Percentiles rank a stretch among this genome's conserved stretches.
Conservation (phyloP, 83 land plant genomes). For the Diphasiastrum complanatum region DNA sequence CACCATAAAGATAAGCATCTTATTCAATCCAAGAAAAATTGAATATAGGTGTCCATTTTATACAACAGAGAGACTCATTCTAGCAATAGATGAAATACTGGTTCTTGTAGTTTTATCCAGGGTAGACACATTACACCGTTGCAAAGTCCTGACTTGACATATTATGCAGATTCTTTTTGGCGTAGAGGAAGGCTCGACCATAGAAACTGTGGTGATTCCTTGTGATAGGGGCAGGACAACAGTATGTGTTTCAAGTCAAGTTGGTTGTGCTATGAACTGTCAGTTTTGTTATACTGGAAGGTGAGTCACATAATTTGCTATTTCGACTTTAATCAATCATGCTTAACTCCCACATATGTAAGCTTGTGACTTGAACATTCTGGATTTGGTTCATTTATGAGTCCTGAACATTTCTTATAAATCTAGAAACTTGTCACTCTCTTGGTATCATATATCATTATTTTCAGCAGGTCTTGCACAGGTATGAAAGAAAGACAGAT, state of each 20-base stretch:
- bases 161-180: slow-evolving; percentile 44
- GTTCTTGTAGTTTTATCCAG: slow-evolving; percentile 24
- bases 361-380: neutral
- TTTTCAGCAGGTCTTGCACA: too few species aligned
- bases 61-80: too few species aligned
- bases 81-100: neutral
- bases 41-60: too few species aligned
- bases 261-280: slow-evolving; percentile 97
- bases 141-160: slow-evolving; percentile 75
- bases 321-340: too few species aligned
- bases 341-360: neutral
- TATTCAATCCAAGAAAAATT: too few species aligned
- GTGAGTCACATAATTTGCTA: slow-evolving; percentile 20
- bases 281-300: slow-evolving; percentile 95
- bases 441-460: too few species aligned
- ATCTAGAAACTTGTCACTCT: too few species aligned
- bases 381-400: too few species aligned
- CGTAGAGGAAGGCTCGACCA: slow-evolving; percentile 21
- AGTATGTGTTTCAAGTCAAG: slow-evolving; percentile 94
- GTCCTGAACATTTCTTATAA: too few species aligned
- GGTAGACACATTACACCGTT: slow-evolving; percentile 43
- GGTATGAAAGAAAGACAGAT: too few species aligned
- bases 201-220: slow-evolving; percentile 90
- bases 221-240: slow-evolving; percentile 57
- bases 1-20: too few species aligned